These are phyloP conservation scores for Phycomyces nitens DNA, from an alignment of 192 early-diverging fungal species.

Conservation along the genomic window DNA sequence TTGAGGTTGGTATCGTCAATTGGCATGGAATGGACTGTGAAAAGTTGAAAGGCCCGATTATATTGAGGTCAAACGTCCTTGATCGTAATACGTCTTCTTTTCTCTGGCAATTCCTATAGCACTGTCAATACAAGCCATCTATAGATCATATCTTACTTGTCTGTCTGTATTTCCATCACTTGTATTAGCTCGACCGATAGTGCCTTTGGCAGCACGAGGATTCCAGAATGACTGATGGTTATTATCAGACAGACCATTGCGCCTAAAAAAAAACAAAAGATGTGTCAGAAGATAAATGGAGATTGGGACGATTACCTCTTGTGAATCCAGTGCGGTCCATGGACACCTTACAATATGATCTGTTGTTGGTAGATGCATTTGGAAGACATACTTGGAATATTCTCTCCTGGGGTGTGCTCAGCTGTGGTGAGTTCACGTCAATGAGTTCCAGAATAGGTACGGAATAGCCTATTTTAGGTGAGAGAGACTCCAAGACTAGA, in stretches of 20 bases:
- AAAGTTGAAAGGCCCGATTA: constrained; percentile 8
- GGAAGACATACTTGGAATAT: constrained; percentile 5
- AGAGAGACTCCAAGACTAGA: constrained; percentile 19
- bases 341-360: constrained; percentile 11
- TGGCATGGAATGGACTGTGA: constrained; percentile 21
- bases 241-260: constrained; percentile 15
- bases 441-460: constrained; percentile 36
- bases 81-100: constrained; percentile 17
- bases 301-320: constrained; percentile 19
- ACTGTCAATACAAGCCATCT: not conserved
- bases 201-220: constrained; percentile 12
- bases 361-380: constrained; percentile 3
- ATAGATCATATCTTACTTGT: constrained; percentile 10
- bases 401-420: constrained; percentile 11
- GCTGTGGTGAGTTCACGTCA: constrained; percentile 23
- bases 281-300: not conserved
- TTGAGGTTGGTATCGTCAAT: constrained; percentile 29
- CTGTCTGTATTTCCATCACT: constrained; percentile 19
- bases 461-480: constrained; percentile 19
- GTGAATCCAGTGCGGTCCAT: constrained; percentile 33
- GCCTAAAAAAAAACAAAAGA: too few relatives aligned
- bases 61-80: constrained; percentile 13
- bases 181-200: constrained; percentile 21
- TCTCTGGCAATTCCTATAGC: constrained; percentile 7
- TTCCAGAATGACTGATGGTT: constrained; percentile 10